These are phyloP conservation scores for Eutrema japonicum DNA, from an alignment of 345 rosid species.

Conservation along the genomic window DNA sequence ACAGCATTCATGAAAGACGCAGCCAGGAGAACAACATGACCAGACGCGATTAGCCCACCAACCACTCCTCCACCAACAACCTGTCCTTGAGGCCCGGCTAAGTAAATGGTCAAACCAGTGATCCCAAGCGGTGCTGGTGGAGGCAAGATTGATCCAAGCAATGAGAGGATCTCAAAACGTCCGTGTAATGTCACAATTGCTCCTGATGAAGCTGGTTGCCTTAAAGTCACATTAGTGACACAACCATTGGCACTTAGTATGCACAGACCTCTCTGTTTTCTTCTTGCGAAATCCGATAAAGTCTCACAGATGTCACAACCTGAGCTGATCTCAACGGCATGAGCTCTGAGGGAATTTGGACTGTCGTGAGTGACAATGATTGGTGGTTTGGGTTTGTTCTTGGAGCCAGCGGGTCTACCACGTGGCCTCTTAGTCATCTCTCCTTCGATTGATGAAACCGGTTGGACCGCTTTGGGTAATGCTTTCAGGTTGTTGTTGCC, in stretches of 20 bases:
- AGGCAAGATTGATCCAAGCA: constrained; percentile 90
- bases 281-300: constrained; percentile 70
- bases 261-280: constrained; percentile 83
- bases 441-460: constrained; percentile 60
- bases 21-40: constrained; percentile 90
- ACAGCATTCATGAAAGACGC: constrained; percentile 94
- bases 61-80: constrained; percentile 91
- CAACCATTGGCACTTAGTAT: constrained; percentile 86
- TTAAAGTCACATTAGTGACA: constrained; percentile 81
- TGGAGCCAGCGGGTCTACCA: constrained; percentile 94
- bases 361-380: constrained; percentile 82
- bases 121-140: constrained; percentile 91
- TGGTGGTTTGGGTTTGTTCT: constrained; percentile 97
- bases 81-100: constrained; percentile 95
- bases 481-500: constrained; percentile 45
- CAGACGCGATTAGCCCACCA: constrained; percentile 86
- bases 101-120: constrained; percentile 80
- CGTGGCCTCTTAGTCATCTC: constrained; percentile 71
- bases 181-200: constrained; percentile 90
- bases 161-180: constrained; percentile 89
- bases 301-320: constrained; percentile 87
- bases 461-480: constrained; percentile 58
- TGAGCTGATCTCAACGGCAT: constrained; percentile 90
- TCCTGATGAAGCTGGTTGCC: constrained; percentile 83
- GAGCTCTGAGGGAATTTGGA: constrained; percentile 80